Base-by-base conservation (phyloP, 768 basidiomycete species). In the Termitomyces heimii region DNA sequence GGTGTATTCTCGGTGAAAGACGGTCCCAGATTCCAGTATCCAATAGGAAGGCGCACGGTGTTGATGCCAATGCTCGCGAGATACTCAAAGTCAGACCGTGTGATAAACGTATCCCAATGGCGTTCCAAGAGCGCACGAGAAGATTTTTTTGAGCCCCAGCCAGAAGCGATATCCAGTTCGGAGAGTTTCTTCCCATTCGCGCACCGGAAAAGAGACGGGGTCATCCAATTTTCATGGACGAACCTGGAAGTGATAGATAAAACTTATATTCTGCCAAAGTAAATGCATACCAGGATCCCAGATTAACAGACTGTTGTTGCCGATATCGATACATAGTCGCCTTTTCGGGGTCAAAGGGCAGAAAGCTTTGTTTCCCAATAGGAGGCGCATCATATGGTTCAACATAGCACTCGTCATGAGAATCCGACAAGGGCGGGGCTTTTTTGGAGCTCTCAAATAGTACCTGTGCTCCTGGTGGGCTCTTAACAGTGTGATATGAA, bases 101-200 rank as follows among this genome's bases (percentile, higher is more conserved):
- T 80, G 65, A 92, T 82, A 71, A 83, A 92, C 0, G 80, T 81
- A 63, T 89, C 86, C 90, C 90, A 92, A 68, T 92, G 90, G 20
- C 71, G 74, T 68, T 92, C 88, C 42, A 92, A 75, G 54, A 75
- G 69, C 2, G 77, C 70, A 9, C 76, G 77, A 45, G 84, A 80
- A 59, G 64, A 65, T 2, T 68, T 63, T 8, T 62, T 52, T 22
- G 75, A 75, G 18, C 75, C 76, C 82, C 82, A 88, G 3, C 87
- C 87, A 18, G 71, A 76, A 5, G 88, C 86, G 40, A 90, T 79
- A 65, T 89, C 86, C 35, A 84, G 66, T 65, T 89, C 88, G 2
- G 86, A 78, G 2, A 70, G 63, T 62, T 75, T 72, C 14, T 73
- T 62, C 4, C 77, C 85, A 22, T 73, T 65, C 3, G 87, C 86